Conservation (phyloP, 176 grass and related monocot species). For the Rhipidocladum racemiflorum region DNA sequence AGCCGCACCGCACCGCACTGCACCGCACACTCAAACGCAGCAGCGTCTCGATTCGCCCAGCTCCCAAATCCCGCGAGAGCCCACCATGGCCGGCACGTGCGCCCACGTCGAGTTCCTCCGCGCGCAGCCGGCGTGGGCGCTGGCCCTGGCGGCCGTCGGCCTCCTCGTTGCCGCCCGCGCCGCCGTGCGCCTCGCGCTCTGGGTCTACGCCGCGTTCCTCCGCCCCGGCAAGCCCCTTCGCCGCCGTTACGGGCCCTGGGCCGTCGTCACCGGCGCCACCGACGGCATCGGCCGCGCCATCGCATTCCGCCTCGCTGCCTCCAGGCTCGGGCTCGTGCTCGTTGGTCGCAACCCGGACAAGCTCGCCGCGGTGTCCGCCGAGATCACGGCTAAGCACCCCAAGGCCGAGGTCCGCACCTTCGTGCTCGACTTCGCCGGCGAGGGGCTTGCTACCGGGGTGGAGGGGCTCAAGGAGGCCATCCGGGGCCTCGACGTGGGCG, state of each 20-base stretch:
- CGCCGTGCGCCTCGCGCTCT: conserved; percentile 50
- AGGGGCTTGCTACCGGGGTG: conserved; percentile 56
- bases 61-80: background rate
- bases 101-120: conserved; percentile 69
- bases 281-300: conserved; percentile 85
- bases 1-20: background rate
- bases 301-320: conserved; percentile 64
- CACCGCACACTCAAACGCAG: background rate
- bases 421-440: conserved; percentile 68
- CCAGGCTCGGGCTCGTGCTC: conserved; percentile 70
- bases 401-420: conserved; percentile 57
- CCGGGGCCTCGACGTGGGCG: conserved; percentile 66
- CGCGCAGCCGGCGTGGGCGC: conserved; percentile 68
- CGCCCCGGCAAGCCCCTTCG: conserved; percentile 78
- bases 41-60: background rate
- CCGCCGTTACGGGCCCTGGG: conserved; percentile 82
- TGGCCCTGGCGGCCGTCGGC: conserved; percentile 53
- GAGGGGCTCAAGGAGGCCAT: conserved; percentile 53
- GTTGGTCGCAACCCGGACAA: conserved; percentile 81
- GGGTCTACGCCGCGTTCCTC: conserved; percentile 75
- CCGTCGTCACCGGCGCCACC: conserved; percentile 78
- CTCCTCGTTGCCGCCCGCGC: conserved; percentile 44
- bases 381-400: conserved; percentile 57
- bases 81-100: conserved; percentile 55
- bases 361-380: conserved; percentile 53